Evolutionary conservation across 2,329 filamentous ascomycete genomes (phyloP), one percentile per base, ranked within the genome.

Genomic region (Dactylellina drechsleri): DNA sequence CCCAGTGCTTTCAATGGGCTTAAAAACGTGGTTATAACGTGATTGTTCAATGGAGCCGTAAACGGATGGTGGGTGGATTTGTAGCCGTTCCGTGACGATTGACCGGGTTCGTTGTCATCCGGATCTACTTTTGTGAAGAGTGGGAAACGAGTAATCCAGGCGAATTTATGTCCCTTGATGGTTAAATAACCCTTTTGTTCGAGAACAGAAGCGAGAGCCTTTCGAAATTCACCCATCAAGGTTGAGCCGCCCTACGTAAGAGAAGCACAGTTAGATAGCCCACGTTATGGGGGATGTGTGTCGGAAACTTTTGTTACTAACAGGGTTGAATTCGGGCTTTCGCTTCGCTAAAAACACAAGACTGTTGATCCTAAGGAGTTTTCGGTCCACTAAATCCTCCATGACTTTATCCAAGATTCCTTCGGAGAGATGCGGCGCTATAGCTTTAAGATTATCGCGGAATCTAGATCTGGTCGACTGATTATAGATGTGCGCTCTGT

Each of bases 11-110:
- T 82, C 0, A 92, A 85, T 0, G 95, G 94, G 47, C 93, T 85
- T 0, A 85, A 89, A 43, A 89, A 84, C 0, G 98, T 87, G 0
- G 92, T 82, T 45, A 92, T 89, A 15, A 96, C 86, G 80, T 98
- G 93, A 3, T 84, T 83, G 0, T 88, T 88, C 41, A 91, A 88
- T 0, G 95, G 95, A 0, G 95, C 92, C 0, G 95, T 99, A 82
- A 99, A 99, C 0, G 95, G 95, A 81, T 99, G 95, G 80, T 99
- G 95, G 0, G 93, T 97, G 0, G 94, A 90, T 8, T 90, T 88
- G 79, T 98, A 89, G 3, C 93, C 93, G 0, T 93, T 88, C 0
- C 85, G 82, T 16, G 93, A 93, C 62, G 92, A 92, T 83, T 98
- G 93, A 1, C 92, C 92, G 0, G 91, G 91, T 54, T 91, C 84